These are phyloP conservation scores for Lenzites betulinus DNA, from an alignment of 768 basidiomycete genomes.

Conservation along the genomic window DNA sequence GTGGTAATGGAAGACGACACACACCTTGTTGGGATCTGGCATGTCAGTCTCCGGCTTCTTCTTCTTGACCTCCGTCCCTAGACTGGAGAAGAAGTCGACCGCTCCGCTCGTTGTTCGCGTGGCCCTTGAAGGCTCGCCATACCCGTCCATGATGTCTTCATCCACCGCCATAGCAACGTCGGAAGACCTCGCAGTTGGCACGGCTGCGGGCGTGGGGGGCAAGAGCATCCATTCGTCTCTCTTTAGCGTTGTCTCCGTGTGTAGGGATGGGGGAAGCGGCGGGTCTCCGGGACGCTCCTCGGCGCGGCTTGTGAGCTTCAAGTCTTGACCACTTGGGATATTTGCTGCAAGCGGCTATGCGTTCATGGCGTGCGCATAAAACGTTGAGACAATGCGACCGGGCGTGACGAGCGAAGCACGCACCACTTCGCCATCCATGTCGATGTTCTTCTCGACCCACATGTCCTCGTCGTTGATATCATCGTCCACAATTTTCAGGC, in stretches of 20 bases:
- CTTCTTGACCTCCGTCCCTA: constrained; percentile 77
- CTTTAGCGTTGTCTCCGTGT: constrained; percentile 52
- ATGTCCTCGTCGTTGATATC: constrained; percentile 73
- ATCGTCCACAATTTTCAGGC: constrained; percentile 62
- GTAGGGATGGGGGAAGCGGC: constrained; percentile 44
- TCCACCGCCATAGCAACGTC: constrained; percentile 35
- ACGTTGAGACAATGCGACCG: constrained; percentile 1
- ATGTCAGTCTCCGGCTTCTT: constrained; percentile 60
- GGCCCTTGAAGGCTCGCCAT: constrained; percentile 51
- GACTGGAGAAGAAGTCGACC: constrained; percentile 86
- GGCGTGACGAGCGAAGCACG: constrained; percentile 31
- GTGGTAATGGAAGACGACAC: constrained; percentile 10
- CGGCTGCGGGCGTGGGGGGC: constrained; percentile 36
- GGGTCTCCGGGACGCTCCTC: constrained; percentile 46
- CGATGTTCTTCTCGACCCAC: constrained; percentile 89
- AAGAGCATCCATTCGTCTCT: constrained; percentile 92
- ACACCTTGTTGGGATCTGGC: constrained; percentile 74
- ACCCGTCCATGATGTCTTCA: constrained; percentile 65
- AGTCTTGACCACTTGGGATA: constrained; percentile 75
- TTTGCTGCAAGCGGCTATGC: constrained; percentile 63
- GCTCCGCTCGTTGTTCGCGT: constrained; percentile 54
- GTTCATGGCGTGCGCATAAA: neutral
- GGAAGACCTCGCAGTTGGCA: constrained; percentile 26
- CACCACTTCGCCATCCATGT: constrained; percentile 75
- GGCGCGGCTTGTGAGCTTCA: constrained; percentile 68